phyloP scores from a whole-genome alignment of 139 green algal species.

The Asterochloris sp. region DNA sequence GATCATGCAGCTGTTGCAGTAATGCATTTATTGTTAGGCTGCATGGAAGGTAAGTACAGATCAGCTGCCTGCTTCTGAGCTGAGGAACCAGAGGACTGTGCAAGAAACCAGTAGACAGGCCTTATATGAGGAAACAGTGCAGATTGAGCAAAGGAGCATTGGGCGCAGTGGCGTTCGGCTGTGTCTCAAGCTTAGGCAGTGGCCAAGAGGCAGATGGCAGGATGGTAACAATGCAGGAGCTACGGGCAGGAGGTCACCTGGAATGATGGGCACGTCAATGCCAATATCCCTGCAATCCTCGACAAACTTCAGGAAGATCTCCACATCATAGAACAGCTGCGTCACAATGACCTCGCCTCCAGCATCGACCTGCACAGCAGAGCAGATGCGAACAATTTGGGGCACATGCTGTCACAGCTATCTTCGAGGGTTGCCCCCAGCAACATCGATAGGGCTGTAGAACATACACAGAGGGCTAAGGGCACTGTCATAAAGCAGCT shows the following conservation, averaged over 20 bases:
- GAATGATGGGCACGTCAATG: conserved; percentile 91
- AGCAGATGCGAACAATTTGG: too few species aligned
- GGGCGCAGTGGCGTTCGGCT: neutral
- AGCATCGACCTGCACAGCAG: conserved; percentile 68
- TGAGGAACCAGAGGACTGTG: too few species aligned
- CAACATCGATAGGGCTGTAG: too few species aligned
- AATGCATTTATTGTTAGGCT: too few species aligned
- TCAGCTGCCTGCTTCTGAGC: too few species aligned
- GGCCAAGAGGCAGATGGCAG: neutral
- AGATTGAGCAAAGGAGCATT: neutral
- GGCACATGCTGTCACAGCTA: too few species aligned
- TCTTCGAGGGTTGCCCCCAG: too few species aligned
- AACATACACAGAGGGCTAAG: too few species aligned
- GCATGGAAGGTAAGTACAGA: too few species aligned
- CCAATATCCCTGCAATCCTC: conserved; percentile 68
- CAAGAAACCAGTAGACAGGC: neutral
- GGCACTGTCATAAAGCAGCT: too few species aligned
- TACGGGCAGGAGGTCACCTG: conserved; percentile 35
- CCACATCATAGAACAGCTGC: conserved; percentile 95
- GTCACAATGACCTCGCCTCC: conserved; percentile 93
- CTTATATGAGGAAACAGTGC: neutral
- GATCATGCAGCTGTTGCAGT: too few species aligned
- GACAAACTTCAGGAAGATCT: conserved; percentile 83
- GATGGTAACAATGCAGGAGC: neutral
- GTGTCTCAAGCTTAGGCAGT: neutral